phyloP scores from a whole-genome alignment of 345 rosid genomes.

The Isatis tinctoria region DNA sequence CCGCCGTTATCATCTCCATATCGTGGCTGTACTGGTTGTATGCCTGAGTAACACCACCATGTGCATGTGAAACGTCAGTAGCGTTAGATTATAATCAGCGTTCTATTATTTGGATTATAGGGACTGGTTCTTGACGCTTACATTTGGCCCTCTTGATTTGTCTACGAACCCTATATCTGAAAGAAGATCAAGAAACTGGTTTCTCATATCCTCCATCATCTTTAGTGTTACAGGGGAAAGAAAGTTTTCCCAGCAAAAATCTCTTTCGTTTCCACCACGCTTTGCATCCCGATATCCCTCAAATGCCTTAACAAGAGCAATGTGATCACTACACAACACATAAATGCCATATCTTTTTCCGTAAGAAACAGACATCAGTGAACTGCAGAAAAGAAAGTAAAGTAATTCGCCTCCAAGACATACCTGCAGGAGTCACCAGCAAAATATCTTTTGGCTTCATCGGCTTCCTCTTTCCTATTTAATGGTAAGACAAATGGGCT shows the following conservation, averaged over 20 bases:
- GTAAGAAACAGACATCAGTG: background rate
- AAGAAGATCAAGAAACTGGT: conserved; percentile 77
- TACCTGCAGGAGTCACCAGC: conserved; percentile 98
- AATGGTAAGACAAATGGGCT: conserved; percentile 91
- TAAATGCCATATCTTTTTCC: conserved; percentile 2
- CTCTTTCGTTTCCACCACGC: conserved; percentile 53
- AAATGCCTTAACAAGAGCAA: conserved; percentile 90
- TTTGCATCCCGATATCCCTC: conserved; percentile 83
- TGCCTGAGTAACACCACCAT: conserved; percentile 42
- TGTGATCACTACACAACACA: conserved; percentile 77
- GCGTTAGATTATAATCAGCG: background rate
- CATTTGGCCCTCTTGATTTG: conserved; percentile 72
- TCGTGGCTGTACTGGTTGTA: conserved; percentile 80
- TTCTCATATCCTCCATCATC: conserved; percentile 97
- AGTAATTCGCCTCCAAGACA: background rate
- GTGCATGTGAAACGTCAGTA: background rate
- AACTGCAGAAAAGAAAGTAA: background rate
- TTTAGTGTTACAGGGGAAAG: conserved; percentile 74
- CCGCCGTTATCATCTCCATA: conserved; percentile 84
- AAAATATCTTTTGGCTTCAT: conserved; percentile 81
- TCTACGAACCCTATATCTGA: conserved; percentile 90
- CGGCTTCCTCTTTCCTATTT: conserved; percentile 77
- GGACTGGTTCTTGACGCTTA: conserved; percentile 38
- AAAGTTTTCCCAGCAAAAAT: conserved; percentile 85
- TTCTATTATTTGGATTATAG: background rate